Base-by-base conservation (phyloP, 1,139 yeast genomes). In the Arxiozyma heterogenica region DNA sequence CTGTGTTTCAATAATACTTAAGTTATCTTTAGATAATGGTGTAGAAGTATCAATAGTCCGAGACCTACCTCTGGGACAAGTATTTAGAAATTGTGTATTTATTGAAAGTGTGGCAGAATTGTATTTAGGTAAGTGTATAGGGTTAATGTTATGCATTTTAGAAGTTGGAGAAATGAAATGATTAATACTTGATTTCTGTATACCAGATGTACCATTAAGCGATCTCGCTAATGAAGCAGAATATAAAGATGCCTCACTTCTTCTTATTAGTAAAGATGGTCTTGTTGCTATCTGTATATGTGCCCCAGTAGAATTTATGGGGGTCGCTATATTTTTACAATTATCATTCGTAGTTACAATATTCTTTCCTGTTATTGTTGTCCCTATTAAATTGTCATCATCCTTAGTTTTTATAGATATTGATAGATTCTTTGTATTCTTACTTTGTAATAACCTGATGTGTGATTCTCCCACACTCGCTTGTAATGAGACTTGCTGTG, bases 381-480 rank as follows among this genome's bases (percentile, higher is more conserved):
- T 18, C 25, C 25, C 25, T 42, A 43, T 25, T 38, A 34, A 11
- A 49, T 23, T 18, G 44, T 38, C 8, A 18, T 23, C 5, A 23
- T 41, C 39, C 38, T 30, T 9, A 17, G 34, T 18, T 44, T 45
- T 51, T 18, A 64, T 60, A n/a, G 60, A 53, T 43, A 65, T 45
- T 34, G 64, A 61, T 22, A 66, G 53, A 44, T 66, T 65, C 56
- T 65, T 66, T 12, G 69, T 64, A 51, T 66, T 66, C 50, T 66
- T 61, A 25, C 57, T 62, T 50, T 65, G 66, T 41, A 64, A 52
- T 15, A 64, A 60, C 44, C 21, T 46, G 18, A 27, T 27, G 7
- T 44, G 39, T 12, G 39, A n/a, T 8, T 20, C 20, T n/a, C n/a
- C 30, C 34, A 18, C 8, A 44, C 21, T 44, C 2, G 17, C 30